Evolutionary conservation across 2,329 filamentous ascomycete species (phyloP).

Genomic region (Exophiala sp.): DNA sequence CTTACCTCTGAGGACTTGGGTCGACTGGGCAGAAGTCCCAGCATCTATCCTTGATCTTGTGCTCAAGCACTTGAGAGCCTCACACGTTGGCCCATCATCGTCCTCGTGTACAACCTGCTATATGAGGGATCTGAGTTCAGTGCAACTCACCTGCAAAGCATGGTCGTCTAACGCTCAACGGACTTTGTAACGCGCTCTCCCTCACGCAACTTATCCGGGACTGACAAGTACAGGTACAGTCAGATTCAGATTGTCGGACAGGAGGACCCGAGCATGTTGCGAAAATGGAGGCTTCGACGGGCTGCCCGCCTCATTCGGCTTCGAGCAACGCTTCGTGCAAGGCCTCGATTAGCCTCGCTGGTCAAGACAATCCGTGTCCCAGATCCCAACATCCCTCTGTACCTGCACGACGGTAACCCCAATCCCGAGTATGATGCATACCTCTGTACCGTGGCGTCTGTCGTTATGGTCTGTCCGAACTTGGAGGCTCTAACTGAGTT

Average conservation of each 20-base stretch:
- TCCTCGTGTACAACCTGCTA: constrained; percentile 50
- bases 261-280: constrained; percentile 42
- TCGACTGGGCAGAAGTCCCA: constrained; percentile 41
- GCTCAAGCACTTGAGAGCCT: constrained; percentile 44
- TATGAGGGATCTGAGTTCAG: constrained; percentile 48
- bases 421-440: constrained; percentile 44
- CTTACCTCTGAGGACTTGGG: background rate
- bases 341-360: constrained; percentile 45
- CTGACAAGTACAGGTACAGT: constrained; percentile 40
- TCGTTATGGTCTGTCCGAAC: constrained; percentile 55
- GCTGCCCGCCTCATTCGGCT: constrained; percentile 50
- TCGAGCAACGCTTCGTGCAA: constrained; percentile 50
- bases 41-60: constrained; percentile 52
- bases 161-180: constrained; percentile 51
- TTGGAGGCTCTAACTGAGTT: constrained; percentile 52
- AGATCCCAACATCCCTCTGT: constrained; percentile 41
- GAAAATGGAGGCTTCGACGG: constrained; percentile 46
- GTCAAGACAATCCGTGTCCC: constrained; percentile 51
- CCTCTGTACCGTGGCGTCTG: constrained; percentile 48
- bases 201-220: background rate
- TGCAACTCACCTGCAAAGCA: constrained; percentile 50
- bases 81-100: constrained; percentile 39
- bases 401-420: constrained; percentile 33
- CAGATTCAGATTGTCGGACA: constrained; percentile 45
- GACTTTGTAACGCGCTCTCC: constrained; percentile 42